A percentile compares a stretch with the other conserved stretches of the same genome.
Conservation (phyloP, 345 rosid species). For the Fremontodendron californicum region DNA sequence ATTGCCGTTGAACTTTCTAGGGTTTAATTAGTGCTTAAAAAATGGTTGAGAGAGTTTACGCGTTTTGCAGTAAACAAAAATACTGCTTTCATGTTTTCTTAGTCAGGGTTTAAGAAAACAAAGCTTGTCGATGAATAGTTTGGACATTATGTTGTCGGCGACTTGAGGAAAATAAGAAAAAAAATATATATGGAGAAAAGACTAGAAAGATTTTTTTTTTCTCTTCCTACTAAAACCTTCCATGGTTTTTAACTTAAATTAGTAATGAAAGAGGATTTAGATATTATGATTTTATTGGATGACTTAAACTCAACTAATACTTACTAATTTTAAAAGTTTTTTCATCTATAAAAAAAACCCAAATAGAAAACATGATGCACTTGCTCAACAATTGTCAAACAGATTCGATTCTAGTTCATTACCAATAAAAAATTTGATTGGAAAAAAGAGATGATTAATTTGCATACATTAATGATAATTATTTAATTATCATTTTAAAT, state of each 20-base stretch:
- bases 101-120: background rate
- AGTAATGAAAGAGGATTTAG: background rate
- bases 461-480: background rate
- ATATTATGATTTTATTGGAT: background rate
- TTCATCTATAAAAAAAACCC: background rate
- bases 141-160: background rate
- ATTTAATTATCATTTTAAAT: background rate
- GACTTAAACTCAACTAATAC: background rate
- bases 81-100: background rate
- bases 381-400: background rate
- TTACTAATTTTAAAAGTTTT: background rate
- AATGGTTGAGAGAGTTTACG: constrained; percentile 15
- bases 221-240: background rate
- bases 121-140: background rate
- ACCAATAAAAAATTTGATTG: background rate
- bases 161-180: background rate
- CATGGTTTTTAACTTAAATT: background rate
- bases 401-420: background rate
- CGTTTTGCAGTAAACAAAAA: constrained; percentile 15
- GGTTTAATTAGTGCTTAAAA: constrained; percentile 22
- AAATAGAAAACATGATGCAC: background rate
- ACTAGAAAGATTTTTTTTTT: background rate
- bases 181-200: background rate
- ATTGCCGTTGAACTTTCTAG: constrained; percentile 10
- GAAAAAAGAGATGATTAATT: background rate